These are phyloP conservation scores for Candida albicans DNA, from an alignment of 1,139 yeast species.

Conservation along the genomic window DNA sequence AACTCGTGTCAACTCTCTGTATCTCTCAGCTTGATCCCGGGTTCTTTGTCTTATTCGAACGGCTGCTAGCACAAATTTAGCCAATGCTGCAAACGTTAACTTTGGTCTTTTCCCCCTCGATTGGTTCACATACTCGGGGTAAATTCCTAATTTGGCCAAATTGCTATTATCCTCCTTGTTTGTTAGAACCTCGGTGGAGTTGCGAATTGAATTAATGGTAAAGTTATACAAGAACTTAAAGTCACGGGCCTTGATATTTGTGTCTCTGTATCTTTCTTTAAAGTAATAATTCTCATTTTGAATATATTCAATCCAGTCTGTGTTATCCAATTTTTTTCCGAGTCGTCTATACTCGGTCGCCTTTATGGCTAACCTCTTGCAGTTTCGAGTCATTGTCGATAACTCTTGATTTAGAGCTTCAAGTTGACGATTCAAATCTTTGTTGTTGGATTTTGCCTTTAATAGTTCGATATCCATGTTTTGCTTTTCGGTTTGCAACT, in stretches of 20 bases:
- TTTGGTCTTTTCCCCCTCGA: slow-evolving; percentile 15
- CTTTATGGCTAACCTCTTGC: slow-evolving; percentile 8
- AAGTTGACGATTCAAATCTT: slow-evolving; percentile 6
- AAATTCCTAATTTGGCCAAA: slow-evolving; percentile 49
- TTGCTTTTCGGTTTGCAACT: slow-evolving; percentile 2
- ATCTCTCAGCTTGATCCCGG: slow-evolving; percentile 15
- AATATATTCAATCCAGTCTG: slow-evolving; percentile 6
- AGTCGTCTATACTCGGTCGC: slow-evolving; percentile 4
- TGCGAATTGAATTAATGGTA: slow-evolving; percentile 46
- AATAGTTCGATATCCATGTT: background rate
- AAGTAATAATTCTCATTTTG: slow-evolving; percentile 34
- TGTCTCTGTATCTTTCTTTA: slow-evolving; percentile 39
- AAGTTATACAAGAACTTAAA: slow-evolving; percentile 53
- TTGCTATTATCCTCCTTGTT: slow-evolving; percentile 40
- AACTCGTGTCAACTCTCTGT: background rate
- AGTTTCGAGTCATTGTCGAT: slow-evolving; percentile 9
- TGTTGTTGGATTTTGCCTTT: slow-evolving; percentile 6
- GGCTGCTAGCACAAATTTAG: slow-evolving; percentile 56
- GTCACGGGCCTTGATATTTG: slow-evolving; percentile 44
- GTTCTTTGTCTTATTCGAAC: slow-evolving; percentile 49
- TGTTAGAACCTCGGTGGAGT: slow-evolving; percentile 36
- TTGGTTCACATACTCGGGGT: slow-evolving; percentile 38
- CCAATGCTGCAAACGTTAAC: slow-evolving; percentile 37
- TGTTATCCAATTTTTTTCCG: slow-evolving; percentile 1
- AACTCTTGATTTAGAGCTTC: slow-evolving; percentile 6